Conservation (phyloP, 805 yeast genomes). For the Saccharomycopsis microspora region DNA sequence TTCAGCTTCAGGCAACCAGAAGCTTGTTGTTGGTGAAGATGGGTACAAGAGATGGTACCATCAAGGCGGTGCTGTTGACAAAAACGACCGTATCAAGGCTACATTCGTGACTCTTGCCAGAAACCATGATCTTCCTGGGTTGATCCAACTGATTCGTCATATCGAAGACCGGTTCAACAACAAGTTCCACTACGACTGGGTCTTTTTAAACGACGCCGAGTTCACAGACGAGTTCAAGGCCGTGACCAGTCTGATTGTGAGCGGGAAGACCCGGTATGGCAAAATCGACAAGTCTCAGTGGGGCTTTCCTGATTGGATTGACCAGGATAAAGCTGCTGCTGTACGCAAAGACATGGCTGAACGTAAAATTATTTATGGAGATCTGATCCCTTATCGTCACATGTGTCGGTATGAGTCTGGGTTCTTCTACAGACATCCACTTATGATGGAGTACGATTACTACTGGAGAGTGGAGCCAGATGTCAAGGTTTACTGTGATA, state of each 20-base stretch:
- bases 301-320: slow-evolving; percentile 81
- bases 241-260: slow-evolving; percentile 52
- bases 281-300: slow-evolving; percentile 75
- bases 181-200: slow-evolving; percentile 86
- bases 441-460: slow-evolving; percentile 69
- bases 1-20: neutral
- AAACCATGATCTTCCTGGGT: slow-evolving; percentile 54
- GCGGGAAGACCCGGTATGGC: slow-evolving; percentile 75
- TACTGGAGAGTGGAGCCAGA: slow-evolving; percentile 96
- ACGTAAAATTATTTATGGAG: slow-evolving; percentile 49
- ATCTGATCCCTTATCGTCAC: slow-evolving; percentile 63
- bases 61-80: slow-evolving; percentile 19
- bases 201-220: slow-evolving; percentile 79
- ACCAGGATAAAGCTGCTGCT: slow-evolving; percentile 50
- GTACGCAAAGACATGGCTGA: slow-evolving; percentile 42
- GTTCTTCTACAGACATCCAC: slow-evolving; percentile 70
- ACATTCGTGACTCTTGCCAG: slow-evolving; percentile 75
- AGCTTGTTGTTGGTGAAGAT: slow-evolving; percentile 5
- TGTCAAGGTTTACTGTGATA: slow-evolving; percentile 69
- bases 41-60: slow-evolving; percentile 12
- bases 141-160: slow-evolving; percentile 56
- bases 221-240: slow-evolving; percentile 74
- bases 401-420: slow-evolving; percentile 93
- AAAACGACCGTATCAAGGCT: slow-evolving; percentile 43
- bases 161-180: slow-evolving; percentile 85